Evolutionary conservation across 2,329 filamentous ascomycete genomes (phyloP), one percentile per base, ranked within the genome.

Genomic region (Incumbomyces lentus): DNA sequence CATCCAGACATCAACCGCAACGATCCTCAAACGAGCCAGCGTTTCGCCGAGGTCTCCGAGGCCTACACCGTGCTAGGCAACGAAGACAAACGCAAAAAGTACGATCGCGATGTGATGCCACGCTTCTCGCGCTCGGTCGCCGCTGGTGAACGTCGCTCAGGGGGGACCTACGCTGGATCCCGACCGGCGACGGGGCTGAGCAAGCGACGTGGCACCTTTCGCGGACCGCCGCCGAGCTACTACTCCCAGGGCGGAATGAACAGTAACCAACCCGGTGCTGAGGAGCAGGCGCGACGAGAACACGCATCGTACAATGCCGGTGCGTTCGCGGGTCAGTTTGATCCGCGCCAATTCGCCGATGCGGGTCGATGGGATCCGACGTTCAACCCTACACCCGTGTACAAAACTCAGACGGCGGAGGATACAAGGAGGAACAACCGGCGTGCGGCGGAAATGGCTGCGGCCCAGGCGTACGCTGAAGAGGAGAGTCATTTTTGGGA

Each of bases 1-100:
- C 92, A 98, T 66, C 92, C 92, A 1, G 92, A 98, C 73, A 80
- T 81, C 62, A 93, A 96, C 72, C 86, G 75, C 50, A 62, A 76
- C 56, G 83, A 95, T 65, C 83, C 85, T 3, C 62, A 68, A 49
- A 84, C 89, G 52, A 73, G 81, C 3, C 69, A 77, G 48, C 84
- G 82, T 62, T 98, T 95, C 73, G 79, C 88, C 64, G 75, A 79
- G 56, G 83, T 95, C 62, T 84, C 79, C 61, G 84, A 92, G 62
- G 88, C 89, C 56, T 95, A 95, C 71, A 73, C 79, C 48, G 66
- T 84, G 37, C 83, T 95, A 49, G 79, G 81, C 49, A 77, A 82
- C 54, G 71, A 82, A 14, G 72, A 79, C 16, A 88, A 87, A 61
- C 86, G 89, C 59, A 74, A 79, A 51, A 69, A 73, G 57, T 96